Base-by-base conservation (phyloP, 2,329 filamentous ascomycete genomes). In the Penicillium nordicum region DNA sequence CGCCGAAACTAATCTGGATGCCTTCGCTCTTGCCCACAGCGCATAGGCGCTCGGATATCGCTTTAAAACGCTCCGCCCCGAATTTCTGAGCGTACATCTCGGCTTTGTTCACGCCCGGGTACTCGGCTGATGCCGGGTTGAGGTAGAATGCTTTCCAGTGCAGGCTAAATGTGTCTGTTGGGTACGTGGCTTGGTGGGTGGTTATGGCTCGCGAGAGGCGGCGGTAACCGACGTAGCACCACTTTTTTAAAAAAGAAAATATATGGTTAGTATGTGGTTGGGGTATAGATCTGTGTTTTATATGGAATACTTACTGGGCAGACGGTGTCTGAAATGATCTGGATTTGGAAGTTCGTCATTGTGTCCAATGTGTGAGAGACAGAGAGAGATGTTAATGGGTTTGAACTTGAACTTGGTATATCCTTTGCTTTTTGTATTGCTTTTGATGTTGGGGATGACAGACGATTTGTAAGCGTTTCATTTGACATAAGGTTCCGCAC, bases 61-160 rank as follows among this genome's bases (percentile, higher is more conserved):
- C 79, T 18, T 37, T 6, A 5, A n/a, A 4, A 32, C 90, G 82
- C 25, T 86, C 82, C 6, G 83, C 80, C 8, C 84, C 84, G 65
- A 94, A 85, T 53, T 87, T 88, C 47, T 78, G 68, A 37, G 82
- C 76, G 72, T 85, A 92, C 69, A 80, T 80, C 57, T 76, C 74
- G 69, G 79, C 70, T 67, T 85, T 86, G 65, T 82, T 78, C 55
- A 78, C 69, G 64, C 80, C 79, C 0, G 72, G 66, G 47, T 69
- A 75, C 44, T 78, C 77, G 0, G 88, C 82, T 0, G 83, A 78
- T 45, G 79, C 78, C 0, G 89, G 88, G 67, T 92, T 86, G 50
- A 96, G 83, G 72, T 93, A 92, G 77, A 89, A 96, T 1, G 91
- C 88, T 58, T 83, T 81, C 89, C 90, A 96, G 58, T 81, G 82